These are phyloP conservation scores for Boletus vermiculosoides DNA, from an alignment of 768 basidiomycete species.

Conservation along the genomic window DNA sequence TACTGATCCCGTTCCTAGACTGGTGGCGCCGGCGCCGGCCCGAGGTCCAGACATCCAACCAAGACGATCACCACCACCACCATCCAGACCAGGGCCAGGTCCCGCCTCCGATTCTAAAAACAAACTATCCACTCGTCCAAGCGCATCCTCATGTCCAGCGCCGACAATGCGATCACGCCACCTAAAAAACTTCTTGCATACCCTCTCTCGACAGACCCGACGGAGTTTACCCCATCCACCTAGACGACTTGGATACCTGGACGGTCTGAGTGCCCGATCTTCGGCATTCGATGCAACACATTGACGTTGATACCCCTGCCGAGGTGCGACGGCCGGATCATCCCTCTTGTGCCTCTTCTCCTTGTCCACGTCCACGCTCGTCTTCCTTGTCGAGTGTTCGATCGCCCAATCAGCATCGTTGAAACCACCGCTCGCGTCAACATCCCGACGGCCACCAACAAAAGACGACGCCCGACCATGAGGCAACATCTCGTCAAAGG, in stretches of 20 bases:
- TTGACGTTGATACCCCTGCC: not conserved
- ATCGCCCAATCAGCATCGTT: not conserved
- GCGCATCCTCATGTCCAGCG: not conserved
- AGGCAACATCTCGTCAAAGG: not conserved
- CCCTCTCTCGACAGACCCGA: constrained; percentile 3
- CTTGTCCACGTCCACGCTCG: not conserved
- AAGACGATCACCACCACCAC: not conserved
- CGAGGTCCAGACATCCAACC: constrained; percentile 8
- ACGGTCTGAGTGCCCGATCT: not conserved
- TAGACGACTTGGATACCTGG: not conserved
- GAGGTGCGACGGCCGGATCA: constrained; percentile 21
- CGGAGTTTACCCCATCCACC: constrained; percentile 1
- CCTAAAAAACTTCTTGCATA: constrained; percentile 6
- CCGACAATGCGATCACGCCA: constrained; percentile 10
- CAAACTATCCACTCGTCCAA: not conserved
- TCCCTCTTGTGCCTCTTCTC: not conserved
- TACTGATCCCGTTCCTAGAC: not conserved
- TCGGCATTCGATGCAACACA: not conserved
- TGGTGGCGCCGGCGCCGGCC: constrained; percentile 19
- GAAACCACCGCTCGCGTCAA: not conserved
- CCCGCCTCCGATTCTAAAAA: not conserved
- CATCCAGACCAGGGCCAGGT: not conserved
- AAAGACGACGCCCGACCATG: not conserved
- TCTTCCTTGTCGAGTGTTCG: not conserved
- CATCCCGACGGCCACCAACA: not conserved